These are phyloP conservation scores for Ceratobasidium sp. DNA, from an alignment of 1,284 basidiomycete species.

Conservation along the genomic window DNA sequence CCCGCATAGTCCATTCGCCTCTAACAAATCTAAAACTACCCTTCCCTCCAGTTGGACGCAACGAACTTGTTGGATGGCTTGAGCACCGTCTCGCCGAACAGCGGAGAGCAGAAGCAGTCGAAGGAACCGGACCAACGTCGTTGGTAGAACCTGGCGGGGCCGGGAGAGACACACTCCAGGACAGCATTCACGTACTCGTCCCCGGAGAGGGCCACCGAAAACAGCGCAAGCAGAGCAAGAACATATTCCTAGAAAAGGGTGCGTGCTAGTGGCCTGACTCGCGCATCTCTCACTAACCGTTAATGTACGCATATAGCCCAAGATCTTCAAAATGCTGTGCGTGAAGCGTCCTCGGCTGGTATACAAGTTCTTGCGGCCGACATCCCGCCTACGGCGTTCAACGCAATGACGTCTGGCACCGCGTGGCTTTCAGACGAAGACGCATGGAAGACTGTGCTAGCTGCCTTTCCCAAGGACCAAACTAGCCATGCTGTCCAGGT, in stretches of 20 bases:
- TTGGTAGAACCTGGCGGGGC: constrained; percentile 4
- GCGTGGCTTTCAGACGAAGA: constrained; percentile 80
- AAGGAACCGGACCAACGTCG: constrained; percentile 52
- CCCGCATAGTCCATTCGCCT: constrained; percentile 22
- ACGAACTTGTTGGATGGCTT: constrained; percentile 77
- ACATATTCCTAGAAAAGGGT: constrained; percentile 76
- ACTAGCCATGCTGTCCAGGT: constrained; percentile 67
- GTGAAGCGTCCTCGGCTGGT: constrained; percentile 57
- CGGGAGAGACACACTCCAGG: constrained; percentile 53
- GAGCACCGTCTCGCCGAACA: constrained; percentile 69
- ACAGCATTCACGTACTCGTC: constrained; percentile 70
- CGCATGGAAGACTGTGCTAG: constrained; percentile 69
- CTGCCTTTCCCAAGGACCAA: constrained; percentile 64
- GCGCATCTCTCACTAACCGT: constrained; percentile 12
- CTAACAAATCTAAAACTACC: not conserved
- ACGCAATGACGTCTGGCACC: constrained; percentile 64
- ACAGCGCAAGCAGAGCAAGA: constrained; percentile 74
- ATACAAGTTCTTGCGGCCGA: constrained; percentile 78
- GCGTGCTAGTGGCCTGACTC: constrained; percentile 41
- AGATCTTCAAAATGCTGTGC: constrained; percentile 66
- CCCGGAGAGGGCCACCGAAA: constrained; percentile 68
- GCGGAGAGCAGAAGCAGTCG: constrained; percentile 73
- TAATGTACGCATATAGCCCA: constrained; percentile 69
- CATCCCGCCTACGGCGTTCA: constrained; percentile 68
- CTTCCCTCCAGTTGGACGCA: constrained; percentile 64